Evolutionary conservation across 2,329 filamentous ascomycete species (phyloP).

Genomic region (Fusarium chaquense): DNA sequence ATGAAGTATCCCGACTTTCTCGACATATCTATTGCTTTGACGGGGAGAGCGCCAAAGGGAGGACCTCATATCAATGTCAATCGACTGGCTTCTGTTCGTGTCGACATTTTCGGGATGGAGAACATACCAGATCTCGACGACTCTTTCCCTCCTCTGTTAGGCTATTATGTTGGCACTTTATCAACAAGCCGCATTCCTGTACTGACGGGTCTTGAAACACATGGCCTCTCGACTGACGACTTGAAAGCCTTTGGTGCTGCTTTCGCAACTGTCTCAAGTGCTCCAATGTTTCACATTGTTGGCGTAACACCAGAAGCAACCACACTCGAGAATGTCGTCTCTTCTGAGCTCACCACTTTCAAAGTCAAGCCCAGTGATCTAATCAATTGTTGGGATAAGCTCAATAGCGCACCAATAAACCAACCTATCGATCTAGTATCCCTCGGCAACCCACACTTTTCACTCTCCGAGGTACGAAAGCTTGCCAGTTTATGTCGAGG

Average conservation of each 20-base stretch:
- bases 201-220: conserved; percentile 22
- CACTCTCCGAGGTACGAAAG: conserved; percentile 24
- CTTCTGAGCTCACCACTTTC: neutral
- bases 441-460: conserved; percentile 40
- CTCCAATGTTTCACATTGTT: conserved; percentile 42
- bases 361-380: conserved; percentile 18
- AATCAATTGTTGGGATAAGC: conserved; percentile 10
- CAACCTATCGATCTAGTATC: conserved; percentile 30
- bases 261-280: conserved; percentile 39
- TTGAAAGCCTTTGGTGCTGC: conserved; percentile 39
- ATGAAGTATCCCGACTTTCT: conserved; percentile 40
- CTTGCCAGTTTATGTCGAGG: neutral
- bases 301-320: conserved; percentile 37
- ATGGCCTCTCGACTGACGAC: conserved; percentile 29
- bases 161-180: conserved; percentile 34
- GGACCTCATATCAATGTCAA: conserved; percentile 28
- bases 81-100: conserved; percentile 34
- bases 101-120: conserved; percentile 43
- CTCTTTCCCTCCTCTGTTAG: conserved; percentile 36
- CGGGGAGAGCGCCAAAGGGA: conserved; percentile 31
- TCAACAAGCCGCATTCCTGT: conserved; percentile 29
- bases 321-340: neutral
- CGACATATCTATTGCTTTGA: conserved; percentile 36
- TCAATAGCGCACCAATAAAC: conserved; percentile 16
- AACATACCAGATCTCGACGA: conserved; percentile 9